A percentile compares a stretch with the other conserved stretches of the same genome.
Conservation (phyloP, 1,139 yeast genomes). For the Pichia cactophila region DNA sequence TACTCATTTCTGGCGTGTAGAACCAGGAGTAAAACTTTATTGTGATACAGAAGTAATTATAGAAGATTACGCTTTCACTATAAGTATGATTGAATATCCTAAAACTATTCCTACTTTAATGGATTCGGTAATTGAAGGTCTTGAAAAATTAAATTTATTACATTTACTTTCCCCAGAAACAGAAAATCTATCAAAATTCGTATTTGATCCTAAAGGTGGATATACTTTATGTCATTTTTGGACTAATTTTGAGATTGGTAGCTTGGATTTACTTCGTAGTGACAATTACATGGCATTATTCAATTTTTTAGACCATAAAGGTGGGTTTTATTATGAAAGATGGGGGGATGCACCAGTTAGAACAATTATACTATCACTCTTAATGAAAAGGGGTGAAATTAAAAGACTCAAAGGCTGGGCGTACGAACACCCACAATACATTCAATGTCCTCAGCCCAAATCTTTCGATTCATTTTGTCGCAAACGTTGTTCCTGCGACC, state of each 20-base stretch:
- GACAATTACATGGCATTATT: slow-evolving; percentile 42
- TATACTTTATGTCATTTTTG: slow-evolving; percentile 66
- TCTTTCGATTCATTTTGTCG: slow-evolving; percentile 33
- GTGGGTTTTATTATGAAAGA: slow-evolving; percentile 60
- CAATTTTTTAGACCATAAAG: slow-evolving; percentile 38
- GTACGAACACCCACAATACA: slow-evolving; percentile 50
- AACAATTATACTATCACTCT: slow-evolving; percentile 47
- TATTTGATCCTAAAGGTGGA: slow-evolving; percentile 41
- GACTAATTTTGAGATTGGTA: slow-evolving; percentile 64
- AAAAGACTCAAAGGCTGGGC: slow-evolving; percentile 53
- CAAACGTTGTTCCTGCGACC: slow-evolving; percentile 48
- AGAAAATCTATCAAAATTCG: slow-evolving; percentile 40
- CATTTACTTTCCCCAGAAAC: slow-evolving; percentile 20
- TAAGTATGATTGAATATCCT: slow-evolving; percentile 44
- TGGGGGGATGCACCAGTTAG: slow-evolving; percentile 72
- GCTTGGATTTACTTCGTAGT: slow-evolving; percentile 45
- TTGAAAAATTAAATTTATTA: slow-evolving; percentile 9
- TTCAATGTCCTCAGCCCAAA: slow-evolving; percentile 44
- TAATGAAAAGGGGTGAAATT: slow-evolving; percentile 40
- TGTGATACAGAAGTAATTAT: slow-evolving; percentile 51
- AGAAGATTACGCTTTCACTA: slow-evolving; percentile 47
- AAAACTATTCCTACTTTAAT: slow-evolving; percentile 44
- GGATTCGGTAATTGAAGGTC: slow-evolving; percentile 30
- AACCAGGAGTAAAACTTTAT: slow-evolving; percentile 47
- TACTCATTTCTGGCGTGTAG: slow-evolving; percentile 53